Base-by-base conservation (phyloP, 2,329 filamentous ascomycete genomes). In the Tympanopsis confertula region DNA sequence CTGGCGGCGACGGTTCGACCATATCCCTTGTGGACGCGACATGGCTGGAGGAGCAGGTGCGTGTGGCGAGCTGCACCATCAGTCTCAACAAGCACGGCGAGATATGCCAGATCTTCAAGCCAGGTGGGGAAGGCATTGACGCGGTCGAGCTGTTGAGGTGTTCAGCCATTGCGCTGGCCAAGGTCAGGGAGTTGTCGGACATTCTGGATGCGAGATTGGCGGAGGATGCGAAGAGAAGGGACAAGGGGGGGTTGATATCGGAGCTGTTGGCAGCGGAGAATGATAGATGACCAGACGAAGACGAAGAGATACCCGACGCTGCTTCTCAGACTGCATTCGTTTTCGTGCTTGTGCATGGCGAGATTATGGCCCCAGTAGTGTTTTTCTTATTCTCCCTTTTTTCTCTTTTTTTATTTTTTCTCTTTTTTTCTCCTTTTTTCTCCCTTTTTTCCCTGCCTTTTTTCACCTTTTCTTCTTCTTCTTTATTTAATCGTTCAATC, bases 51-150 rank as follows among this genome's bases (percentile, higher is more conserved):
- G 85, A 91, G 61, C 81, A 86, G 56, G 66, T 87, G 40, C 68
- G 82, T 15, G 71, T 81, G 28, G 80, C 77, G 40, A 78, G 80
- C 56, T 75, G 84, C 49, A 85, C 85, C 5, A 75, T 96, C 50
- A 89, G 86, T 39, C 71, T 94, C 58, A 94, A 95, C 59, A 78
- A 78, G 52, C 82, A 88, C 51, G 88, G 88, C 18, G 88, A 95
- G 63, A 75, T 95, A 29, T 94, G 87, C 50, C 86, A 93, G 58
- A 74, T 95, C 42, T 81, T 87, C 20, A 98, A 98, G 64, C 75
- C 91, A 41, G 88, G 89, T 18, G 91, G 91, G 19, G 71, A 74
- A 15, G 74, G 87, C 1, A 74, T 94, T 12, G 85, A 95, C 55
- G 87, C 88, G 2, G 65, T 88, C 42, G 66, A 73, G 22, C 62